Evolutionary conservation across 257 asterid genomes (phyloP).

Genomic region (Henckelia pumila): DNA sequence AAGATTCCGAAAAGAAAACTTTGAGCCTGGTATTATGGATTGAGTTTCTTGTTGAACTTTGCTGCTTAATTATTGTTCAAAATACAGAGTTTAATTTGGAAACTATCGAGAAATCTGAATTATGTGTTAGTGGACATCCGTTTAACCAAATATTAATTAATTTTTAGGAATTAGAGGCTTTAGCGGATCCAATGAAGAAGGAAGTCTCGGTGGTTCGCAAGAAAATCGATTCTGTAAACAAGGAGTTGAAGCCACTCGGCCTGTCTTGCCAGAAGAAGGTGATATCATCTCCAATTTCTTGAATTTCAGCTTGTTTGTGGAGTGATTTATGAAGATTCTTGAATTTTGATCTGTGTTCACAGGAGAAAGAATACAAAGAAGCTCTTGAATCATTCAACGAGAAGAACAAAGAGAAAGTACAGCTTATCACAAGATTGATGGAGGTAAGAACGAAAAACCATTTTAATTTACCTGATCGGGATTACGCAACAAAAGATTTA

Average conservation of each 20-base stretch:
- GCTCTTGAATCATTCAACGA: slow-evolving; percentile 54
- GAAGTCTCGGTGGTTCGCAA: slow-evolving; percentile 53
- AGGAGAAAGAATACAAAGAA: slow-evolving; percentile 67
- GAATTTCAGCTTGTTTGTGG: neutral
- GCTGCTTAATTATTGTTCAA: neutral
- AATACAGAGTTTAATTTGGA: neutral
- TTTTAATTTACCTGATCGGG: neutral
- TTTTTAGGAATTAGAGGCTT: slow-evolving; percentile 49
- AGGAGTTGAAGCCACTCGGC: slow-evolving; percentile 55
- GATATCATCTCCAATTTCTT: slow-evolving; percentile 1
- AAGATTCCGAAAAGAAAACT: neutral
- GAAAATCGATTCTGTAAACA: slow-evolving; percentile 43
- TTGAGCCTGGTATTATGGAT: neutral
- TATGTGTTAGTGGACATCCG: no score
- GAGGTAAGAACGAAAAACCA: slow-evolving; percentile 34
- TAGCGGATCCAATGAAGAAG: slow-evolving; percentile 59
- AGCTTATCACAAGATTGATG: slow-evolving; percentile 42
- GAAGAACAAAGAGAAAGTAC: slow-evolving; percentile 55
- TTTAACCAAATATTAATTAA: neutral
- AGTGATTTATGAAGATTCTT: neutral
- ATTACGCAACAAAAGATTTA: no score
- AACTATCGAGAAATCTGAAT: neutral
- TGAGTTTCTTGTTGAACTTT: no score
- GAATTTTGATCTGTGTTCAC: neutral
- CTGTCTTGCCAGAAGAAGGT: slow-evolving; percentile 56